Evolutionary conservation across 2,329 filamentous ascomycete genomes (phyloP).

Genomic region (Aspergillus niger): DNA sequence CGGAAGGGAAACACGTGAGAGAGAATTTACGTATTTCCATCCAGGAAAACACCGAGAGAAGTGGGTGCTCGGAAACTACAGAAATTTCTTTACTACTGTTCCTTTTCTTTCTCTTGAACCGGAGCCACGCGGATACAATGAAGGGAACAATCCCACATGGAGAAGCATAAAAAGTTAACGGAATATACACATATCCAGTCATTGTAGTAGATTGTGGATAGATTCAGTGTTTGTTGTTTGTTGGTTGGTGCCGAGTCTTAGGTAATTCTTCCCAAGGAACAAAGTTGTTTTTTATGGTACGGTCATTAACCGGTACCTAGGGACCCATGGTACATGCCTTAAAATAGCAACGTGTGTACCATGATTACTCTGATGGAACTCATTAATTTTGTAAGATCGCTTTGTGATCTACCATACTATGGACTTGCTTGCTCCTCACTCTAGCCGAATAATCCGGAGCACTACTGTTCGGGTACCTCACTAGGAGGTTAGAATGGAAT

Average conservation of each 20-base stretch:
- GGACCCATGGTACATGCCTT: conserved; percentile 11
- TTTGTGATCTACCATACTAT: conserved; percentile 6
- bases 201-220: background rate
- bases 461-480: background rate
- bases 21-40: background rate
- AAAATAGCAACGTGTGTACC: conserved; percentile 12
- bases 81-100: background rate
- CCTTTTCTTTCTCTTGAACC: background rate
- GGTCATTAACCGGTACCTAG: conserved; percentile 1
- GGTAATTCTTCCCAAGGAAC: background rate
- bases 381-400: background rate
- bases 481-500: background rate
- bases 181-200: background rate
- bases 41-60: background rate
- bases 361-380: background rate
- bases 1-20: background rate
- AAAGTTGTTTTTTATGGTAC: conserved; percentile 3
- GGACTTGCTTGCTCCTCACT: background rate
- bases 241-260: conserved; percentile 5
- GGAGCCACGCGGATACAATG: background rate
- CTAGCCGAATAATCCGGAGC: background rate
- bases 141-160: background rate
- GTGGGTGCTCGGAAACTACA: background rate
- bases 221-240: background rate
- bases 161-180: background rate